Percentiles rank a stretch among this genome's conserved stretches.
These are phyloP conservation scores for Gossypium gossypioides DNA, from an alignment of 441 rosid genomes.

Conservation along the genomic window DNA sequence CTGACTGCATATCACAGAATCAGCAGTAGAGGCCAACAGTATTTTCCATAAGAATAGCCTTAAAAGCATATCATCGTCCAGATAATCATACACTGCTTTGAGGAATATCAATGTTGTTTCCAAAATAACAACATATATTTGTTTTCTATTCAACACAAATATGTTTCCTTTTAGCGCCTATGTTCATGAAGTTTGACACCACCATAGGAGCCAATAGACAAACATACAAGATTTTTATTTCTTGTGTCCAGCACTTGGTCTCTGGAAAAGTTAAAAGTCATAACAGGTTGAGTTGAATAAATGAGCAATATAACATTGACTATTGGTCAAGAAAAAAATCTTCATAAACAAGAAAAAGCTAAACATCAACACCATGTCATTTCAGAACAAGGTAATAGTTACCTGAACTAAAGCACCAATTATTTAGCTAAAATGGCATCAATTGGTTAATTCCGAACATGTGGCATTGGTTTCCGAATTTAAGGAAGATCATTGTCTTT, in stretches of 20 bases:
- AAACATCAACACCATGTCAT: not conserved
- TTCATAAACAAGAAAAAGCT: not conserved
- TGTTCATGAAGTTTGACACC: not conserved
- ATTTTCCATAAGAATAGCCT: not conserved
- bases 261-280: not conserved
- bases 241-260: not conserved
- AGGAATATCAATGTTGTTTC: not conserved
- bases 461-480: not conserved
- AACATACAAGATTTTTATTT: not conserved
- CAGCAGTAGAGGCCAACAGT: not conserved
- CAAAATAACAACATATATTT: not conserved
- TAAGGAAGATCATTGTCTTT: not conserved
- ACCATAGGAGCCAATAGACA: not conserved
- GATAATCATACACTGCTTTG: not conserved
- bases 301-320: not conserved
- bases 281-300: not conserved
- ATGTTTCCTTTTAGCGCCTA: not conserved
- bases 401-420: not conserved
- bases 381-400: not conserved
- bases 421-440: not conserved
- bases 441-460: not conserved
- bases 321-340: not conserved
- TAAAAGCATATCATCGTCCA: not conserved
- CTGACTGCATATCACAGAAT: not conserved
- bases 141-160: not conserved